A percentile compares a stretch with the other conserved stretches of the same genome.
Conservation (phyloP, 805 yeast species). For the Candida ipomoeae region DNA sequence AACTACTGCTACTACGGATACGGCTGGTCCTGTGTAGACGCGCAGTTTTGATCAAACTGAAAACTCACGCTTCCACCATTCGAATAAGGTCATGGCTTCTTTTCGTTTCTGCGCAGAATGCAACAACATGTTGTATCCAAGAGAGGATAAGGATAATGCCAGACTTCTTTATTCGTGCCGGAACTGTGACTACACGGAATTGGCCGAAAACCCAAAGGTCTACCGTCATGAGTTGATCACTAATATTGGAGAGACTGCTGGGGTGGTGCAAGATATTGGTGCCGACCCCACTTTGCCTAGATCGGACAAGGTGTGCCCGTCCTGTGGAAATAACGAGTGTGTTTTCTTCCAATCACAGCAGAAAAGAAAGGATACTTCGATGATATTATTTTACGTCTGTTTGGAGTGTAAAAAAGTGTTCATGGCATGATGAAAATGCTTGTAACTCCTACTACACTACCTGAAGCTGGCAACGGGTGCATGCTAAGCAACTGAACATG, state of each 20-base stretch:
- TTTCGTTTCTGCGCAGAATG: constrained; percentile 95
- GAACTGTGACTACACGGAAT: constrained; percentile 89
- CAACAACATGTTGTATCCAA: constrained; percentile 97
- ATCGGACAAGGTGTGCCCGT: constrained; percentile 89
- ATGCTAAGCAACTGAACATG: not conserved
- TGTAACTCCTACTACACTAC: not conserved
- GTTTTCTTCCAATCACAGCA: constrained; percentile 98
- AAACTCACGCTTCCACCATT: not conserved
- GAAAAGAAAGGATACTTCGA: constrained; percentile 88
- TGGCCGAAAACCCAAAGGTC: constrained; percentile 82
- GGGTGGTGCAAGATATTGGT: constrained; percentile 93
- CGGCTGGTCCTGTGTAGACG: constrained; percentile 3
- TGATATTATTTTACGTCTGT: constrained; percentile 93
- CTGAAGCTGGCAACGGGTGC: not conserved
- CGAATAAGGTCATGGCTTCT: constrained; percentile 60
- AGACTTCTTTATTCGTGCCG: constrained; percentile 86
- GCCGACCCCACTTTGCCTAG: constrained; percentile 97
- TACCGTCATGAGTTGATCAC: constrained; percentile 91
- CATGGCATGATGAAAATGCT: constrained; percentile 22
- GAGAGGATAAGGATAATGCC: constrained; percentile 81
- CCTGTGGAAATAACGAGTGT: constrained; percentile 81
- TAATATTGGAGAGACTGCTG: constrained; percentile 92
- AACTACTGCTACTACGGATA: not conserved
- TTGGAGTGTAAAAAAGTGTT: constrained; percentile 77
- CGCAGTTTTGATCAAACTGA: constrained; percentile 3